Conservation (phyloP, 192 early-diverging fungal genomes). For the Chytriomyces confervae region DNA sequence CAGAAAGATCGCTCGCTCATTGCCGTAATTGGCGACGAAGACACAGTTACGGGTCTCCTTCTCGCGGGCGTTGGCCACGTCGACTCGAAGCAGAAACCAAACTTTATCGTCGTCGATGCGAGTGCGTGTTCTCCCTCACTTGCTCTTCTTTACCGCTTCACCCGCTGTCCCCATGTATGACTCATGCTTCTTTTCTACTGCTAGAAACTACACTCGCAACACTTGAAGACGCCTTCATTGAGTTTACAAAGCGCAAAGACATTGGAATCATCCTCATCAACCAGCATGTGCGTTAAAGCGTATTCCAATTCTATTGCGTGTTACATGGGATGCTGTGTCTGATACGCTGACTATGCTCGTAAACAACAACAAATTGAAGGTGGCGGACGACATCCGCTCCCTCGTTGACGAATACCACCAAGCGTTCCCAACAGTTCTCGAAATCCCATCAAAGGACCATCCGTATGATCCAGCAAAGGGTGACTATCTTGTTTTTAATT, state of each 20-base stretch:
- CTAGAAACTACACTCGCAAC: constrained; percentile 59
- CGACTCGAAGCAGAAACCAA: constrained; percentile 87
- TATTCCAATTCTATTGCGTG: no score
- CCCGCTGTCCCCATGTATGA: constrained; percentile 2
- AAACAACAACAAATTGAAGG: constrained; percentile 51
- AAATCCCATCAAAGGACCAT: constrained; percentile 99
- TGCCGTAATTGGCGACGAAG: constrained; percentile 64
- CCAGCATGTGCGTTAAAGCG: constrained; percentile 75
- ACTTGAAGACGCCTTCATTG: constrained; percentile 72
- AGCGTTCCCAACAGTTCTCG: constrained; percentile 96
- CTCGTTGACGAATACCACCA: constrained; percentile 88
- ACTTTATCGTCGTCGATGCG: constrained; percentile 95
- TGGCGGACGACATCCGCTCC: constrained; percentile 91
- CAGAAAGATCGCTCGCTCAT: constrained; percentile 59
- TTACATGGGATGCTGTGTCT: no score
- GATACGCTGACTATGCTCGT: background rate
- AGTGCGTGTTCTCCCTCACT: constrained; percentile 58
- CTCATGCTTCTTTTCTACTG: background rate
- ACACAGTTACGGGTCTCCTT: constrained; percentile 91
- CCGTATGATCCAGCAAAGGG: constrained; percentile 86
- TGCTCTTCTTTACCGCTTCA: background rate
- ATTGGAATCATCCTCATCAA: constrained; percentile 98
- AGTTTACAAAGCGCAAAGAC: constrained; percentile 91
- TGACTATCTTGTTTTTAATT: constrained; percentile 29
- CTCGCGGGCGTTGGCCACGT: constrained; percentile 96